Evolutionary conservation across 768 basidiomycete species (phyloP).

Genomic region (Termitomyces sp.): DNA sequence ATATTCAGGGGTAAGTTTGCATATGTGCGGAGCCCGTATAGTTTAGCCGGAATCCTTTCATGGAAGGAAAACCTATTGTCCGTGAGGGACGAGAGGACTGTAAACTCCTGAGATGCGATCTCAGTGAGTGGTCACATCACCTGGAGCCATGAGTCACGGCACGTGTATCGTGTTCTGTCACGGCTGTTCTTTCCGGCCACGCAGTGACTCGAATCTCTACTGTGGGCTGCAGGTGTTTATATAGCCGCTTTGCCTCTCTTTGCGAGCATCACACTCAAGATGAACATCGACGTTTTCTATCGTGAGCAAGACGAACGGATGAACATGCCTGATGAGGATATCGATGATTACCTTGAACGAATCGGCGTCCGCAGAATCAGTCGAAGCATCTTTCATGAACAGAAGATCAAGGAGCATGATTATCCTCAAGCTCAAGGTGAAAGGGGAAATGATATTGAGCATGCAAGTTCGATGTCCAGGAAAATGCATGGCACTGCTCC

Average conservation of each 20-base stretch:
- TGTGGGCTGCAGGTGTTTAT: slow-evolving; percentile 1
- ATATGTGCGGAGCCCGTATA: neutral
- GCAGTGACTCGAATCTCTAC: no score
- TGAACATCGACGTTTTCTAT: slow-evolving; percentile 43
- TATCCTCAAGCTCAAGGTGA: neutral
- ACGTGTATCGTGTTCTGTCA: slow-evolving; percentile 2
- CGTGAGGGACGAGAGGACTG: no score
- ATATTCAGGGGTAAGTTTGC: neutral
- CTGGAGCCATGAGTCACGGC: neutral
- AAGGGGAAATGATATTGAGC: neutral
- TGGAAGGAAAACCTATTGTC: neutral
- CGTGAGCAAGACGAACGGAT: slow-evolving; percentile 49
- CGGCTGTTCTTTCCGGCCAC: neutral
- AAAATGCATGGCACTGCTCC: neutral
- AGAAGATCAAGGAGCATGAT: neutral
- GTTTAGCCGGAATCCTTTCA: neutral
- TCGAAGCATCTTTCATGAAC: neutral
- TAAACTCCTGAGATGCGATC: neutral
- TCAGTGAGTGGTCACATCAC: neutral
- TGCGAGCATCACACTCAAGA: slow-evolving; percentile 13
- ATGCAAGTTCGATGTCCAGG: neutral
- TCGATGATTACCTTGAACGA: slow-evolving; percentile 40
- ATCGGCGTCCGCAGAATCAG: slow-evolving; percentile 17
- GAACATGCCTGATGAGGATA: slow-evolving; percentile 47
- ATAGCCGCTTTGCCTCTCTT: slow-evolving; percentile 4